A percentile compares a stretch with the other conserved stretches of the same genome.
Conservation (phyloP, 306 rosid species). For the Adenanthera pavonina region DNA sequence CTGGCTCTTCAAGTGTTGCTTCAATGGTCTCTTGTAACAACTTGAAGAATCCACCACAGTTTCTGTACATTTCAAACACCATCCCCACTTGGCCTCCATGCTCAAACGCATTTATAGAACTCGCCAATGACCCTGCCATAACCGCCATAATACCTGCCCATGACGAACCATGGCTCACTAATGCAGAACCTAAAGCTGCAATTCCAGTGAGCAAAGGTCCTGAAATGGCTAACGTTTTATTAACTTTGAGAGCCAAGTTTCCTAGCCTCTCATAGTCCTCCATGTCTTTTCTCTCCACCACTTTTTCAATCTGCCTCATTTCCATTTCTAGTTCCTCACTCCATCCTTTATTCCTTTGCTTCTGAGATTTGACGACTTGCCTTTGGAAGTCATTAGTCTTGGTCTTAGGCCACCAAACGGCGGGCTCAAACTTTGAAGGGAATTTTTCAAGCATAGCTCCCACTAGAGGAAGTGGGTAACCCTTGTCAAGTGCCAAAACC, state of each 20-base stretch:
- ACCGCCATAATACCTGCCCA: not conserved
- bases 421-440: conserved; percentile 47
- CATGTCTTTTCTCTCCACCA: not conserved
- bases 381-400: not conserved
- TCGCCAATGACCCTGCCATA: not conserved
- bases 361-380: not conserved
- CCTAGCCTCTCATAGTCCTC: not conserved
- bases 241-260: conserved; percentile 49
- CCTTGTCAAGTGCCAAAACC: conserved; percentile 54
- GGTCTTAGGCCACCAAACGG: conserved; percentile 67
- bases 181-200: conserved; percentile 50
- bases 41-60: conserved; percentile 8
- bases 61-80: conserved; percentile 20
- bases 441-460: not conserved
- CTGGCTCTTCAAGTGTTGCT: not conserved
- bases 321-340: conserved; percentile 50
- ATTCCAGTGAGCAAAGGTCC: conserved; percentile 60
- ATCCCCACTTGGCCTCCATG: conserved; percentile 12
- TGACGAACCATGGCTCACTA: conserved; percentile 40
- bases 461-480: not conserved
- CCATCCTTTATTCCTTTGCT: conserved; percentile 55
- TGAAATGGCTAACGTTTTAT: conserved; percentile 51
- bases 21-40: not conserved
- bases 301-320: conserved; percentile 47
- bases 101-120: not conserved